A percentile compares a stretch with the other conserved stretches of the same genome.
These are phyloP conservation scores for Apiospora arundinis DNA, from an alignment of 2,329 filamentous ascomycete species.

Conservation along the genomic window DNA sequence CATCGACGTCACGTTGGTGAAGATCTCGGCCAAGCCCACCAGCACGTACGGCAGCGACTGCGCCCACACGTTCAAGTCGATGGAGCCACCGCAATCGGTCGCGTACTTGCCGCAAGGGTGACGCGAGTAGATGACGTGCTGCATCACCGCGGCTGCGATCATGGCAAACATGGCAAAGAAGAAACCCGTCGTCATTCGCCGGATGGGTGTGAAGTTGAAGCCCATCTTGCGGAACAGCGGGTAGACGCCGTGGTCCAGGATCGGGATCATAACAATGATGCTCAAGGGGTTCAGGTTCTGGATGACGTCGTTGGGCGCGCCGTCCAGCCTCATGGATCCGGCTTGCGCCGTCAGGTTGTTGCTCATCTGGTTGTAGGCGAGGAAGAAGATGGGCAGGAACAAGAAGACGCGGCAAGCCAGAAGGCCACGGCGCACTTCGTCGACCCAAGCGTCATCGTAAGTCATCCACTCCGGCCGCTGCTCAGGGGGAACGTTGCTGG, in stretches of 20 bases:
- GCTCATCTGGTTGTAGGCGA: conserved; percentile 50
- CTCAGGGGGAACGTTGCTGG: conserved; percentile 52
- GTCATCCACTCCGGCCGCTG: conserved; percentile 55
- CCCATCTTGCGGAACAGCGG: conserved; percentile 57
- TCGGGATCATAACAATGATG: conserved; percentile 63
- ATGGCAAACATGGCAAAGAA: conserved; percentile 55
- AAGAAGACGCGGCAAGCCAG: conserved; percentile 49
- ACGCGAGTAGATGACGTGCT: conserved; percentile 63
- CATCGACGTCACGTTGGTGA: conserved; percentile 67
- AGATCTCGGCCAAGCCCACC: conserved; percentile 61
- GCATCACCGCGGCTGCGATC: conserved; percentile 61
- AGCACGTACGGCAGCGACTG: conserved; percentile 58
- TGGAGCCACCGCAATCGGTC: conserved; percentile 41
- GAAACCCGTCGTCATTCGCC: conserved; percentile 64
- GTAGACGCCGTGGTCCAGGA: conserved; percentile 62
- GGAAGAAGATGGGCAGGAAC: conserved; percentile 47
- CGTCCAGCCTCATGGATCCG: conserved; percentile 52
- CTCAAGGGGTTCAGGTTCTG: conserved; percentile 64
- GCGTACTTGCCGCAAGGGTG: conserved; percentile 50
- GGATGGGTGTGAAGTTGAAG: conserved; percentile 65
- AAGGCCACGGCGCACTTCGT: conserved; percentile 63
- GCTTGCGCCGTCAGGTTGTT: conserved; percentile 44
- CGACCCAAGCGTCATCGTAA: conserved; percentile 71
- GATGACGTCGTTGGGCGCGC: conserved; percentile 66
- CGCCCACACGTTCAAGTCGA: conserved; percentile 57